Percentiles rank a stretch among this genome's conserved stretches.
phyloP scores from a whole-genome alignment of 202 grass and related monocot genomes.

The Bolboschoenoplectus hybrid region DNA sequence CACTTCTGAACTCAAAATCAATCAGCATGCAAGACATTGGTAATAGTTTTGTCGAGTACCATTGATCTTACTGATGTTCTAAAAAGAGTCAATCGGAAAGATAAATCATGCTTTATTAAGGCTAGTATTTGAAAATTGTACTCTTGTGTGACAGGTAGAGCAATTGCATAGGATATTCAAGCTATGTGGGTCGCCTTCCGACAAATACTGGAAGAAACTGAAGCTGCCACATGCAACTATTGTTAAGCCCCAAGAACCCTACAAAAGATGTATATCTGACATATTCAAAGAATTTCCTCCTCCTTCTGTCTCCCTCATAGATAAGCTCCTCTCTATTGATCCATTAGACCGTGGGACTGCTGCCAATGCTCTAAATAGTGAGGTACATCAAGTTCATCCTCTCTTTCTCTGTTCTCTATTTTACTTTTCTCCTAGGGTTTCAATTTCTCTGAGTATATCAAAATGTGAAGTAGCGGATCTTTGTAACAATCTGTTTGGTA shows the following conservation, averaged over 20 bases:
- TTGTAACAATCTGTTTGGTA: conserved; percentile 9
- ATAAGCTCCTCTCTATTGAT: conserved; percentile 79
- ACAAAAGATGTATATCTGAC: conserved; percentile 59
- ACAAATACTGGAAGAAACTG: conserved; percentile 81
- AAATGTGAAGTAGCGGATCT: neutral
- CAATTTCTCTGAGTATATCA: neutral
- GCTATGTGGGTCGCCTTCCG: conserved; percentile 87
- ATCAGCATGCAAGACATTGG: neutral
- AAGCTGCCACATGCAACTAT: conserved; percentile 84
- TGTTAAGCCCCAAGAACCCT: conserved; percentile 83
- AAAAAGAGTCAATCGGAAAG: neutral
- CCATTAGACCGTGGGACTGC: conserved; percentile 59
- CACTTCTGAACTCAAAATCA: conserved; percentile 13
- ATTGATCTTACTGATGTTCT: conserved; percentile 1
- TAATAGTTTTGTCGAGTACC: conserved; percentile 12
- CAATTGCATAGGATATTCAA: conserved; percentile 96
- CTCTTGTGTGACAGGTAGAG: conserved; percentile 55
- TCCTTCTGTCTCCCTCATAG: conserved; percentile 51
- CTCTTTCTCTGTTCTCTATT: neutral
- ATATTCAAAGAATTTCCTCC: conserved; percentile 72
- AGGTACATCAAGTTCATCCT: conserved; percentile 47
- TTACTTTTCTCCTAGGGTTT: neutral
- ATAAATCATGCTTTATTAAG: neutral
- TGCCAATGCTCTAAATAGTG: conserved; percentile 53
- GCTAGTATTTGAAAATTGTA: neutral